Evolutionary conservation across 2,329 filamentous ascomycete species (phyloP), one percentile per base, ranked within the genome.

Genomic region (Rutstroemia sp.): DNA sequence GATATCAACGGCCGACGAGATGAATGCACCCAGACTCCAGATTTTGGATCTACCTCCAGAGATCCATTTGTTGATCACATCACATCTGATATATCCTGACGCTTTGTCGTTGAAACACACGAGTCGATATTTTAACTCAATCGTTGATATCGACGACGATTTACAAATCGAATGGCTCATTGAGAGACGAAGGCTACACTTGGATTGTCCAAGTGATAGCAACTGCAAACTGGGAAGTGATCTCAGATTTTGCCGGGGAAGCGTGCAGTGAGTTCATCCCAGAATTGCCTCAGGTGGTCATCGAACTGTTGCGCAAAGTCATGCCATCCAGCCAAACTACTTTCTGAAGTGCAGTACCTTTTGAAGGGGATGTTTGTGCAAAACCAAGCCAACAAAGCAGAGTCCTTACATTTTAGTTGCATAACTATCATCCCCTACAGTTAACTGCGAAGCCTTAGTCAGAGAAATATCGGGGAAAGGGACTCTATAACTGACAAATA

Each of bases 101-200:
- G 86, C 86, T 0, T 76, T 89, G 1, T 85, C 84, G 0, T 72
- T 89, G 16, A 88, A 88, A 65, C 84, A 88, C 67, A 80, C 80
- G 19, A 83, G 73, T 65, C 76, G 77, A 57, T 76, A 86, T 65
- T 84, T 89, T 68, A 84, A 83, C 71, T 64, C 69, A 48, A 70
- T 87, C 1, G 83, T 88, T 59, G 77, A 84, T 67, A 89, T 86
- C 0, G 83, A 82, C 38, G 73, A 88, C 30, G 69, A 75, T 27
- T 73, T 88, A 46, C 88, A 88, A 67, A 78, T 89, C 12, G 78
- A 80, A 57, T 89, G 86, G 86, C 74, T 89, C 4, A 75, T 88
- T 57, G 77, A 86, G 62, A 78, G 86, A 12, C 77, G 83, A 17
- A 77, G 73, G 47, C 73, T 83, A 38, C 82, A 86, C 57, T 76